A percentile compares a stretch with the other conserved stretches of the same genome.
phyloP scores from a whole-genome alignment of 352 stramenopile species.

The Phytophthora foliorum region DNA sequence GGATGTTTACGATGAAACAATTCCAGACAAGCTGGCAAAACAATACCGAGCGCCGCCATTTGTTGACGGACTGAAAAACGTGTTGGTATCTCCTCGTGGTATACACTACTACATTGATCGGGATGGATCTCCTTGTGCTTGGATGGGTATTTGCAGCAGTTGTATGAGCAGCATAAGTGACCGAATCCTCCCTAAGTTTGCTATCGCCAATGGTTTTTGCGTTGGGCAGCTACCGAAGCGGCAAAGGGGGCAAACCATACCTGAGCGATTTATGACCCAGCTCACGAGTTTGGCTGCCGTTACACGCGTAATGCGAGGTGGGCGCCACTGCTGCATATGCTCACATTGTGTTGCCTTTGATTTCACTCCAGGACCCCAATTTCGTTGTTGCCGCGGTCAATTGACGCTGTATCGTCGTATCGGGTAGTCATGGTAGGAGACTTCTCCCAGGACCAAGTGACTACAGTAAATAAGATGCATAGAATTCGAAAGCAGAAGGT shows the following conservation, averaged over 20 bases:
- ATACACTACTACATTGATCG: neutral
- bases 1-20: no score
- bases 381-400: constrained; percentile 2
- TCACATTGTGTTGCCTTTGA: constrained; percentile 3
- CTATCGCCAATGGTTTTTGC: constrained; percentile 5
- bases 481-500: neutral
- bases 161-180: neutral
- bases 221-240: neutral
- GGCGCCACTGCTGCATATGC: neutral
- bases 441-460: neutral
- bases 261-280: constrained; percentile 1
- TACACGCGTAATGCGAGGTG: neutral
- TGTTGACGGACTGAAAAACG: neutral
- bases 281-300: neutral
- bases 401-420: neutral
- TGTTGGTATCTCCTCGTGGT: neutral
- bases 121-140: neutral
- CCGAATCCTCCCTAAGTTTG: neutral
- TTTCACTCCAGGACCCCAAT: neutral
- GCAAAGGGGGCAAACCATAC: neutral
- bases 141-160: neutral
- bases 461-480: neutral
- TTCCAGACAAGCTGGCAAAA: no score
- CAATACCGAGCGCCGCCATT: no score
- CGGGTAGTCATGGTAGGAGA: neutral